Percentiles rank a stretch among this genome's conserved stretches.
Conservation (phyloP, 169 alveolate species). For the Eimeria maxima region DNA sequence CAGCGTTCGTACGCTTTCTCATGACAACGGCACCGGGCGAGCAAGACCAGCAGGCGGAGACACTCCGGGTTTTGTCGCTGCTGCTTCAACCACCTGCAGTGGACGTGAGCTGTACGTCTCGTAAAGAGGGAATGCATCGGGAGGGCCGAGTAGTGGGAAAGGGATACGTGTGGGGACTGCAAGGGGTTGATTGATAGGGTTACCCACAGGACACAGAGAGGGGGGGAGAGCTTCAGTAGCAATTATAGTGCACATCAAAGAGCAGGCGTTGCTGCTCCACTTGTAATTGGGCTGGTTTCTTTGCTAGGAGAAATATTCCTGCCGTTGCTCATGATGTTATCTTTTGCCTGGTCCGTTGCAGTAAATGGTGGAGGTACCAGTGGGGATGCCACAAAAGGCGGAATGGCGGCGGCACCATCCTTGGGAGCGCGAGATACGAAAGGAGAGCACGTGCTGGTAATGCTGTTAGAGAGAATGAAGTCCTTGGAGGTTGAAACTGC, state of each 20-base stretch:
- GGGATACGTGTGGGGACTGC: neutral
- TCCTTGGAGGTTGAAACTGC: conserved; percentile 73
- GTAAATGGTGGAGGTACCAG: conserved; percentile 2
- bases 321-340: neutral
- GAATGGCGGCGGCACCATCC: conserved; percentile 23
- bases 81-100: conserved; percentile 62
- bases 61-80: conserved; percentile 57
- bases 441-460: conserved; percentile 70
- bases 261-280: neutral
- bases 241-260: neutral
- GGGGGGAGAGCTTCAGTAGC: neutral
- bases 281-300: neutral
- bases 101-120: conserved; percentile 41
- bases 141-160: neutral
- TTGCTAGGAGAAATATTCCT: neutral
- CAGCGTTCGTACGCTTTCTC: conserved; percentile 66
- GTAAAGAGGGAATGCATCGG: neutral
- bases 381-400: conserved; percentile 47
- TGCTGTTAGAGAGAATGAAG: conserved; percentile 68
- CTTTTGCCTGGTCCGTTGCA: conserved; percentile 22
- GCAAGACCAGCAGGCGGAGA: conserved; percentile 59
- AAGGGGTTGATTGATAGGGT: neutral
- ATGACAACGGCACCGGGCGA: conserved; percentile 56
- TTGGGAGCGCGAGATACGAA: conserved; percentile 42
- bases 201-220: neutral